Evolutionary conservation across 129 eudicot species (phyloP).

Genomic region (Gnaphalium uliginosum): DNA sequence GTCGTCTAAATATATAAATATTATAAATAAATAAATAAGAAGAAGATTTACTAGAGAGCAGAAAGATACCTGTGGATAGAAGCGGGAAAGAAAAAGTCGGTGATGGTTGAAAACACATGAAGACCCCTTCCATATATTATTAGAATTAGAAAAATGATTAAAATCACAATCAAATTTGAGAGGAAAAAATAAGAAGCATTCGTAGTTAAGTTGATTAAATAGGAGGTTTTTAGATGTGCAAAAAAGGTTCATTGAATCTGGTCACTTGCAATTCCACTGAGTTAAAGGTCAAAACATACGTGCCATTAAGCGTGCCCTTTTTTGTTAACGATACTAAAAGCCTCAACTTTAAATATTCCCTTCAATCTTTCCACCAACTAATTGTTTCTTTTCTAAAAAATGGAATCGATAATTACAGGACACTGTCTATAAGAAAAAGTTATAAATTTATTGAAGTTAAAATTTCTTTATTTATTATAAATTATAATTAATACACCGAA

Average conservation of each 20-base stretch:
- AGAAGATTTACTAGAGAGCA: not conserved
- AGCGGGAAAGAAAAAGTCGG: constrained; percentile 13
- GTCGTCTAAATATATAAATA: not conserved
- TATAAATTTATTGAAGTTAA: too few species aligned
- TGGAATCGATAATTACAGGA: too few species aligned
- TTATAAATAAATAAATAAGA: not conserved
- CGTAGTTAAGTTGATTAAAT: constrained; percentile 16
- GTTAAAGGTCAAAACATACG: constrained; percentile 17
- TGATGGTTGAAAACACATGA: constrained; percentile 15
- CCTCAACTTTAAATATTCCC: constrained; percentile 15
- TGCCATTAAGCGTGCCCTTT: constrained; percentile 21
- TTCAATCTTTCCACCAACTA: too few species aligned
- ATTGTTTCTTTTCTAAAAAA: too few species aligned
- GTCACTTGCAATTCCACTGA: constrained; percentile 12
- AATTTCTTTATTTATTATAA: too few species aligned
- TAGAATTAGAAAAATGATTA: not conserved
- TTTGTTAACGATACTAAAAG: not conserved
- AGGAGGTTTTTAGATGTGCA: not conserved
- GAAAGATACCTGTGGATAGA: constrained; percentile 18
- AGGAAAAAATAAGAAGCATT: not conserved
- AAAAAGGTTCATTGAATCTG: constrained; percentile 35
- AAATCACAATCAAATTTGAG: not conserved
- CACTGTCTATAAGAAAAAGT: too few species aligned
- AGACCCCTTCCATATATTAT: constrained; percentile 30
- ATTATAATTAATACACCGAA: too few species aligned